Percentiles rank a stretch among this genome's conserved stretches.
Conservation (phyloP, 768 basidiomycete genomes). For the Cubamyces lactineus region DNA sequence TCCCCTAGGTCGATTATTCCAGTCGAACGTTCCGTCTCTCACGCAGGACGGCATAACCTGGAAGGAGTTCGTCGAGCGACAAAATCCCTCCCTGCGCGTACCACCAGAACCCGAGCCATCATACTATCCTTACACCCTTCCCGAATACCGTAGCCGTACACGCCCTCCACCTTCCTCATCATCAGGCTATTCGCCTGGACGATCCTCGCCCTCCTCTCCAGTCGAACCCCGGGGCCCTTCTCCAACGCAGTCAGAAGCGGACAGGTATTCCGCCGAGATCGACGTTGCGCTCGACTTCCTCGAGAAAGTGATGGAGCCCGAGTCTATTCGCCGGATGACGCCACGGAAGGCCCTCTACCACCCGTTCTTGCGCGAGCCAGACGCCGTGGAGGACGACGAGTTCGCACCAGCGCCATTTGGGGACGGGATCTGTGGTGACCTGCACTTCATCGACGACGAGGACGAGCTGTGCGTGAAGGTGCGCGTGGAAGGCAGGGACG, state of each 20-base stretch:
- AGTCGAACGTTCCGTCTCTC: constrained; percentile 87
- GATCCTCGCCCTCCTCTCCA: constrained; percentile 30
- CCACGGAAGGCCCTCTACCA: constrained; percentile 79
- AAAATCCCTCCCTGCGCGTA: constrained; percentile 71
- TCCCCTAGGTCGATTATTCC: constrained; percentile 77
- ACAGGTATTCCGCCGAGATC: constrained; percentile 56
- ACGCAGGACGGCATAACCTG: constrained; percentile 68
- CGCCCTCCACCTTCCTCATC: constrained; percentile 41
- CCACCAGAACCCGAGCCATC: constrained; percentile 53
- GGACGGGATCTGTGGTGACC: constrained; percentile 64
- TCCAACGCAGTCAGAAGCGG: constrained; percentile 36
- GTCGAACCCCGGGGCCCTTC: constrained; percentile 25
- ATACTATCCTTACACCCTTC: constrained; percentile 55
- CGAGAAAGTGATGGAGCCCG: constrained; percentile 71
- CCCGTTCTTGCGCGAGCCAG: constrained; percentile 64
- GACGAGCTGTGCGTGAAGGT: constrained; percentile 58
- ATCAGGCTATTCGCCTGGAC: constrained; percentile 30
- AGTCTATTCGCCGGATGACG: constrained; percentile 76
- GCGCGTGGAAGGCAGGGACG: constrained; percentile 36
- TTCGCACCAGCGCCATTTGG: constrained; percentile 71
- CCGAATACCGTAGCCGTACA: constrained; percentile 15
- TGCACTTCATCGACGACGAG: constrained; percentile 64
- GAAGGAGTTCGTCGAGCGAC: constrained; percentile 71
- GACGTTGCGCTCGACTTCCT: constrained; percentile 76
- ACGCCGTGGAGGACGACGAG: constrained; percentile 58